Conservation (phyloP, 2,329 filamentous ascomycete species). For the Phaeoacremonium minimum region DNA sequence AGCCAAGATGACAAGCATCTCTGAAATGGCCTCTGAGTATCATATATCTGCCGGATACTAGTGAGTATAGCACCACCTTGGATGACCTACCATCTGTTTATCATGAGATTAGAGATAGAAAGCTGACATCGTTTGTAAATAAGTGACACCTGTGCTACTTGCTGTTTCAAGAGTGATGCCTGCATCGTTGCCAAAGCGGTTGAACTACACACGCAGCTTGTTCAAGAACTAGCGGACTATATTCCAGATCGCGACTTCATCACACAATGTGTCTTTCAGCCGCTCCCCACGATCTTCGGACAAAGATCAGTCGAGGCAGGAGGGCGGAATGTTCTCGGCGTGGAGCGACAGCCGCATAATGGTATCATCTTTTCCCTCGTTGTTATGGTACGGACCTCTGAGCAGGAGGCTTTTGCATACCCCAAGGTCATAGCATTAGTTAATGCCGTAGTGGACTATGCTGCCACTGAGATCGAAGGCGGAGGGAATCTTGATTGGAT, state of each 20-base stretch:
- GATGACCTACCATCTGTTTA: no score
- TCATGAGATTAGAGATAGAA: no score
- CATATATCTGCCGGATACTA: background rate
- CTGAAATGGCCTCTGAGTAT: background rate
- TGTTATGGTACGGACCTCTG: constrained; percentile 10
- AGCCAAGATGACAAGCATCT: background rate
- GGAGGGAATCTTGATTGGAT: constrained; percentile 12
- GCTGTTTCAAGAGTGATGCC: constrained; percentile 28
- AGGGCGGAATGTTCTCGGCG: constrained; percentile 18
- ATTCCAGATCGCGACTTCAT: constrained; percentile 14
- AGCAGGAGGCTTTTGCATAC: constrained; percentile 12
- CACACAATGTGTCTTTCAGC: constrained; percentile 18
- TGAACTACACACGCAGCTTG: constrained; percentile 22
- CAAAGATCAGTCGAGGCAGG: background rate
- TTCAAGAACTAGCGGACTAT: constrained; percentile 9
- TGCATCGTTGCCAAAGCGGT: constrained; percentile 25
- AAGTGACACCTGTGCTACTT: constrained; percentile 30
- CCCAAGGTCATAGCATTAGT: constrained; percentile 11
- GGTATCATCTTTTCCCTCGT: constrained; percentile 12
- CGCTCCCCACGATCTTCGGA: constrained; percentile 10
- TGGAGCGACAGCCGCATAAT: constrained; percentile 11
- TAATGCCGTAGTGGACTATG: constrained; percentile 11
- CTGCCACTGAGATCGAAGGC: constrained; percentile 5
- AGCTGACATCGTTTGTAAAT: no score
- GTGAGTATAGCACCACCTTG: background rate